Evolutionary conservation across 2,329 filamentous ascomycete genomes (phyloP).

Genomic region (Pyrenophora teres): DNA sequence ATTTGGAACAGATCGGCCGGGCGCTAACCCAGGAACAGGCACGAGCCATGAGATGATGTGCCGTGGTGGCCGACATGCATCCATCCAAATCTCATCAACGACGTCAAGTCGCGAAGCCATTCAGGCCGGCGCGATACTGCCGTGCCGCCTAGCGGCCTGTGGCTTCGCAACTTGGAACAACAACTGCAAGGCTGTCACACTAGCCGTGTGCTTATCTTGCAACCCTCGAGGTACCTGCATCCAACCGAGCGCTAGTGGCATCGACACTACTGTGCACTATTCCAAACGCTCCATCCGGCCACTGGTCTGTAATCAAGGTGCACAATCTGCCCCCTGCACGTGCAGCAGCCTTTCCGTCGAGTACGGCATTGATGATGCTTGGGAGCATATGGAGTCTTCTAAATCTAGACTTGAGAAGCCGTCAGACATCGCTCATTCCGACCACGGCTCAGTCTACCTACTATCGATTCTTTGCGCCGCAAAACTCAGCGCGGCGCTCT

Average conservation of each 20-base stretch:
- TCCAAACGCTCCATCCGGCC: background rate
- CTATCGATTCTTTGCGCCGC: conserved; percentile 15
- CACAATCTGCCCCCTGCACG: conserved; percentile 9
- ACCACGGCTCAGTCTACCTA: conserved; percentile 9
- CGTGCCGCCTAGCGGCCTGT: conserved; percentile 2
- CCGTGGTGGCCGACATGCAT: conserved; percentile 3
- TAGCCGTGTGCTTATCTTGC: conserved; percentile 12
- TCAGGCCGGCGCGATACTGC: conserved; percentile 1
- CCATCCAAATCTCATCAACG: background rate
- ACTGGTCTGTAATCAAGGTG: conserved; percentile 4
- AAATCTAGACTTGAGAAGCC: conserved; percentile 12
- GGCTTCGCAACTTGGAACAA: background rate
- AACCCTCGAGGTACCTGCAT: conserved; percentile 12
- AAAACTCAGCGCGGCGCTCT: conserved; percentile 8
- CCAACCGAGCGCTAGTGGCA: background rate
- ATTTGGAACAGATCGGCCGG: conserved; percentile 11
- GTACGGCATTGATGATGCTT: conserved; percentile 2
- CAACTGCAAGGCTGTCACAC: conserved; percentile 14
- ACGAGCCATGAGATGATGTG: conserved; percentile 2
- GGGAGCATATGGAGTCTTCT: conserved; percentile 7
- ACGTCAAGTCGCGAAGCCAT: conserved; percentile 1
- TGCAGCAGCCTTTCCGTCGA: conserved; percentile 7
- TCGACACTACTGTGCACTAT: conserved; percentile 4
- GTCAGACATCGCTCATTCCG: conserved; percentile 9
- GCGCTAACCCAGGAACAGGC: conserved; percentile 5